phyloP scores from a whole-genome alignment of 805 yeast genomes.

The Cyberlindnera japonica region DNA sequence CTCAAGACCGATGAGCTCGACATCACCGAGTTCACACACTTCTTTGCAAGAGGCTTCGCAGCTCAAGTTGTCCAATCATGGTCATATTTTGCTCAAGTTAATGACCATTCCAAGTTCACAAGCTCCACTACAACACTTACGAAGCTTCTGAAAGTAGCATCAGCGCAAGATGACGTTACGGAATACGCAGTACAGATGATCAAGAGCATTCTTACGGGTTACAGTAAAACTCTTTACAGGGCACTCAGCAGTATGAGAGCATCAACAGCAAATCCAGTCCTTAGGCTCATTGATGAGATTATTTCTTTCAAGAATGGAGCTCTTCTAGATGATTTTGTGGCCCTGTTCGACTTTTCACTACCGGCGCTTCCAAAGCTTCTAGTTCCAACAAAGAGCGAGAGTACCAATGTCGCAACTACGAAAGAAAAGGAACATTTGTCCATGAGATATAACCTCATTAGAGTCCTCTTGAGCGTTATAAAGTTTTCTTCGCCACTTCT shows the following conservation, averaged over 20 bases:
- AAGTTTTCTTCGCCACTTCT: slow-evolving; percentile 46
- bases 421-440: slow-evolving; percentile 37
- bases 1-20: slow-evolving; percentile 14
- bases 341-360: slow-evolving; percentile 64
- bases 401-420: slow-evolving; percentile 33
- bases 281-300: slow-evolving; percentile 53
- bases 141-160: slow-evolving; percentile 30
- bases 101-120: slow-evolving; percentile 51
- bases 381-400: slow-evolving; percentile 47
- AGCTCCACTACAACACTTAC: slow-evolving; percentile 40
- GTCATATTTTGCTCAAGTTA: slow-evolving; percentile 42
- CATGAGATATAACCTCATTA: slow-evolving; percentile 56
- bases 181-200: slow-evolving; percentile 38
- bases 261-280: slow-evolving; percentile 54
- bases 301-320: slow-evolving; percentile 47
- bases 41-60: slow-evolving; percentile 34
- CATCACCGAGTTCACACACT: slow-evolving; percentile 25
- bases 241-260: slow-evolving; percentile 58
- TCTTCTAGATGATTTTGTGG: slow-evolving; percentile 53
- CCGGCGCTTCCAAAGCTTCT: slow-evolving; percentile 60
- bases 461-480: slow-evolving; percentile 56
- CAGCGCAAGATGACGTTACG: slow-evolving; percentile 17
- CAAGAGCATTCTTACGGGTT: slow-evolving; percentile 49
- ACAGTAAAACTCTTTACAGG: slow-evolving; percentile 63
- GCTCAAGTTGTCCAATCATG: slow-evolving; percentile 41